Conservation (phyloP, 768 basidiomycete genomes). For the Amanita thiersii region DNA sequence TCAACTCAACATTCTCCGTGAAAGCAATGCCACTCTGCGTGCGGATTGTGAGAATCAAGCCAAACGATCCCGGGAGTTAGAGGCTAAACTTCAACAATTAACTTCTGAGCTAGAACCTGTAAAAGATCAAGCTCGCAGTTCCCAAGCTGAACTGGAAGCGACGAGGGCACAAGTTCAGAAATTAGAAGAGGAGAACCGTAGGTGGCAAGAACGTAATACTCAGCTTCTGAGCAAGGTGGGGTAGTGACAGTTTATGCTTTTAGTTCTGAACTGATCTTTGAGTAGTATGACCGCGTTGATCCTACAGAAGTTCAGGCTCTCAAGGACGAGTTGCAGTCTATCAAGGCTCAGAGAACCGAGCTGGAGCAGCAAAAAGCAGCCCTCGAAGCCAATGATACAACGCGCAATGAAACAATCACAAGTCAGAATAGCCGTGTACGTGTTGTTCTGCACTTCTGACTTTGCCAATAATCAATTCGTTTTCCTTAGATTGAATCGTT, state of each 20-base stretch:
- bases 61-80: constrained; percentile 62
- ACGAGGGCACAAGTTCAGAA: constrained; percentile 57
- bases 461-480: neutral
- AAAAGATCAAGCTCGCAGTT: constrained; percentile 57
- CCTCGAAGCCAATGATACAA: constrained; percentile 9
- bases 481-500: constrained; percentile 28
- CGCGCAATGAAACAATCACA: constrained; percentile 21
- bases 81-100: constrained; percentile 49
- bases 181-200: constrained; percentile 67
- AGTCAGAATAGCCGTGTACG: constrained; percentile 23
- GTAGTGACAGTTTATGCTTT: neutral
- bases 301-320: constrained; percentile 76
- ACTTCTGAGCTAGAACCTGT: constrained; percentile 64
- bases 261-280: constrained; percentile 1
- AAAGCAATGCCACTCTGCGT: constrained; percentile 82
- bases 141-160: constrained; percentile 70
- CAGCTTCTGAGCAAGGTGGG: constrained; percentile 75
- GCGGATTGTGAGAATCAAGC: constrained; percentile 65
- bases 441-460: neutral
- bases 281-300: constrained; percentile 81
- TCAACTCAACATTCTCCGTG: constrained; percentile 76
- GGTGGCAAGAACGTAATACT: constrained; percentile 79
- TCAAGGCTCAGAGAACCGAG: constrained; percentile 34
- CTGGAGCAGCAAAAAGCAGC: constrained; percentile 19
- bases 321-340: constrained; percentile 57